Conservation (phyloP, 177 flowering plant species). For the Vitis hybrid region DNA sequence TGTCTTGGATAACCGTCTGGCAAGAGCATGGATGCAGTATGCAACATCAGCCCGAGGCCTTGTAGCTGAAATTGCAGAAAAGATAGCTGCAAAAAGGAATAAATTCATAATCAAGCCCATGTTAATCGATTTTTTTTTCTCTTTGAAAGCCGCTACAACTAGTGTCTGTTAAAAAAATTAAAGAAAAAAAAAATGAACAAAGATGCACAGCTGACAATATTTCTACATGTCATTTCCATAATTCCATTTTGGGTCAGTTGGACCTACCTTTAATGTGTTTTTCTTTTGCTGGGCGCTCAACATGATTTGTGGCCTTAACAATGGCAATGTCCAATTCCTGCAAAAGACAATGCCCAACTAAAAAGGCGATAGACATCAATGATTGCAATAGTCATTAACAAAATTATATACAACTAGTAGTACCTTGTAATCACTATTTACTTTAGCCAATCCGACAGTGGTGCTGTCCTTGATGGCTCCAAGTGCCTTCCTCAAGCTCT, state of each 20-base stretch:
- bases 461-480: slow-evolving; percentile 95
- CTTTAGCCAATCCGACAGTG: slow-evolving; percentile 91
- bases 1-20: slow-evolving; percentile 81
- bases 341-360: slow-evolving; percentile 10
- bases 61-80: slow-evolving; percentile 75
- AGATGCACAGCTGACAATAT: not conserved
- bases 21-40: slow-evolving; percentile 90
- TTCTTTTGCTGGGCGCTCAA: slow-evolving; percentile 94
- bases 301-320: slow-evolving; percentile 93
- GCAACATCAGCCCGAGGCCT: slow-evolving; percentile 94
- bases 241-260: not conserved
- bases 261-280: slow-evolving; percentile 71
- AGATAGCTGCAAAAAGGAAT: slow-evolving; percentile 61
- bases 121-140: no score
- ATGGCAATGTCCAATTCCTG: slow-evolving; percentile 94
- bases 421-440: slow-evolving; percentile 96
- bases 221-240: not conserved
- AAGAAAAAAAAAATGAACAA: not conserved
- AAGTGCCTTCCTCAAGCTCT: slow-evolving; percentile 78
- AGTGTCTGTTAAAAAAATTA: not conserved
- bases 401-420: not conserved
- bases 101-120: not conserved
- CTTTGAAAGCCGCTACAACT: not conserved
- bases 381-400: not conserved
- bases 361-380: slow-evolving; percentile 4